Percentiles rank a stretch among this genome's conserved stretches.
Evolutionary conservation across 345 rosid species (phyloP).

Genomic region (Euphorbia pulcherrima): DNA sequence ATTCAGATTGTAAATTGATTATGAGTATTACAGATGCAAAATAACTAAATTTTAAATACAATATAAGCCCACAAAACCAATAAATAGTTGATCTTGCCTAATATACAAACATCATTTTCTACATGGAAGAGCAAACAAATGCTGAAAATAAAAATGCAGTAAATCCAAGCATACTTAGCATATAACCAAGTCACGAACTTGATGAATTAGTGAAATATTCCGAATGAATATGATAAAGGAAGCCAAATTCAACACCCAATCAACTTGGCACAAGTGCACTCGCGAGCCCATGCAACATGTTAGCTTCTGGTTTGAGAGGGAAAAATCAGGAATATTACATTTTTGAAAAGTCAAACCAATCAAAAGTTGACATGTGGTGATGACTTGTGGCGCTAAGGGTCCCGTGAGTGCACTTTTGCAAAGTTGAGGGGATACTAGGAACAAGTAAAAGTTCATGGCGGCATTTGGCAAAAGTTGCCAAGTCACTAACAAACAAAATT

Average conservation of each 20-base stretch:
- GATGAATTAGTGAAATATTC: not conserved
- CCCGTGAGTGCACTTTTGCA: too few species aligned
- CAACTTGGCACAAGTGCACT: too few species aligned
- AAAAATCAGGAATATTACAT: too few species aligned
- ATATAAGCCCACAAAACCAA: not conserved
- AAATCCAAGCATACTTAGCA: not conserved
- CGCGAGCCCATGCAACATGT: too few species aligned
- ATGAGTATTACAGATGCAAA: not conserved
- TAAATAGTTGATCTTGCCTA: not conserved
- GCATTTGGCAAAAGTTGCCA: too few species aligned
- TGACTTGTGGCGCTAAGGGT: too few species aligned
- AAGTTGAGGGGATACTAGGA: too few species aligned
- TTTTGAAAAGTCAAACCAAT: too few species aligned
- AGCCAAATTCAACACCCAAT: not conserved
- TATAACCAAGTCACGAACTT: not conserved
- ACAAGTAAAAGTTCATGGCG: too few species aligned
- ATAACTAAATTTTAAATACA: not conserved
- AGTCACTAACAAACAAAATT: not conserved
- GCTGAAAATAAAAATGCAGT: not conserved
- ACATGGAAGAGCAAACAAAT: not conserved
- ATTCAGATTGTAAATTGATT: conserved; percentile 1
- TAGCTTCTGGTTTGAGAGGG: too few species aligned
- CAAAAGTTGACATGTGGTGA: too few species aligned
- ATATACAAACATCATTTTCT: not conserved
- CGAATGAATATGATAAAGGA: not conserved